Evolutionary conservation across 257 asterid species (phyloP).

Genomic region (Solanum corneliomulleri): DNA sequence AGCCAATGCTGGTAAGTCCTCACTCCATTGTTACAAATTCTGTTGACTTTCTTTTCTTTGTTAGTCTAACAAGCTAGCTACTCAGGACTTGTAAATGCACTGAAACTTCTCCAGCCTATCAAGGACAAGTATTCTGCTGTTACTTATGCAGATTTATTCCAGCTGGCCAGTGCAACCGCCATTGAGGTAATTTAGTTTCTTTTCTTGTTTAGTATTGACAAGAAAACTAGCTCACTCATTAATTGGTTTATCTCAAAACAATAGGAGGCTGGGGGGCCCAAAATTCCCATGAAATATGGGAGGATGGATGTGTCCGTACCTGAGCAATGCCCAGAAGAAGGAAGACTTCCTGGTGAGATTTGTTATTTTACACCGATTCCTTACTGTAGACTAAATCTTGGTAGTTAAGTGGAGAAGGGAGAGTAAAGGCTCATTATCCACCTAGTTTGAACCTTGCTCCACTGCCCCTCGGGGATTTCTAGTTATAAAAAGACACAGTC

Average conservation of each 20-base stretch:
- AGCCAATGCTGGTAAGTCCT: constrained; percentile 84
- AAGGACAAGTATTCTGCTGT: constrained; percentile 80
- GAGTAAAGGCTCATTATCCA: not conserved
- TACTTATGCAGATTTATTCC: constrained; percentile 86
- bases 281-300: constrained; percentile 96
- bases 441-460: not conserved
- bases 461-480: not conserved
- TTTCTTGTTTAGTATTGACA: not conserved
- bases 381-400: not conserved
- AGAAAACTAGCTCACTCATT: not conserved
- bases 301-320: constrained; percentile 79
- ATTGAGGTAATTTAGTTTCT: constrained; percentile 46
- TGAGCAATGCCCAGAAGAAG: constrained; percentile 97
- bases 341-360: constrained; percentile 88
- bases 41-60: constrained; percentile 1
- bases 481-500: not conserved
- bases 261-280: constrained; percentile 96
- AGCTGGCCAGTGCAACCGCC: constrained; percentile 97
- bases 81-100: constrained; percentile 93
- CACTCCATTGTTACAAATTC: not conserved
- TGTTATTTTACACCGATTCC: not conserved
- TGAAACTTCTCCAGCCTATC: constrained; percentile 89
- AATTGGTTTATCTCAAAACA: constrained; percentile 5
- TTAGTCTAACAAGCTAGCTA: constrained; percentile 21
- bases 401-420: not conserved